phyloP scores from a whole-genome alignment of 257 asterid species.

The Solanum sejunctum region DNA sequence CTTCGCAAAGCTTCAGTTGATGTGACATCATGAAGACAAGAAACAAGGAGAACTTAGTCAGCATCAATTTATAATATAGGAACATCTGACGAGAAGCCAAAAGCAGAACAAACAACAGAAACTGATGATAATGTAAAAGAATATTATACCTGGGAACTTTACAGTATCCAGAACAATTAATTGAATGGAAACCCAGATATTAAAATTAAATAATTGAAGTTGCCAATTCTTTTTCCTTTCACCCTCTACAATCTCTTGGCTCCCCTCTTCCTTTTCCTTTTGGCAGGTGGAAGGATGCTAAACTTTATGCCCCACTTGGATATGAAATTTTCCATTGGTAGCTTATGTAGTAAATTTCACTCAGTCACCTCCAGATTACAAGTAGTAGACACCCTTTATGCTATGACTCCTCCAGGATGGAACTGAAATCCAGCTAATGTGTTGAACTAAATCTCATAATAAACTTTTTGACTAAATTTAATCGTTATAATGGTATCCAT shows the following conservation, averaged over 20 bases:
- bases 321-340: not conserved
- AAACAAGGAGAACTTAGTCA: slow-evolving; percentile 16
- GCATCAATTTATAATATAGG: slow-evolving; percentile 3
- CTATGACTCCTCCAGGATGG: not conserved
- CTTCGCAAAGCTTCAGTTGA: slow-evolving; percentile 59
- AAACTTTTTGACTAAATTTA: not conserved
- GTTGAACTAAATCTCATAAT: not conserved
- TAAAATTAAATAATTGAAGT: not conserved
- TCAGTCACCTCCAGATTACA: not conserved
- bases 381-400: not conserved
- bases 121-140: not conserved
- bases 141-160: not conserved
- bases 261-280: not conserved
- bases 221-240: not conserved
- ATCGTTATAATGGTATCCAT: not conserved
- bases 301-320: not conserved
- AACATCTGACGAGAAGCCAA: not conserved
- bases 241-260: not conserved
- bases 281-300: not conserved
- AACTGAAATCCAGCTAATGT: not conserved
- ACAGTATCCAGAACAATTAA: not conserved
- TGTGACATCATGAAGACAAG: slow-evolving; percentile 16
- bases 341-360: not conserved
- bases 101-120: not conserved
- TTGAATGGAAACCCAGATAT: not conserved